phyloP scores from a whole-genome alignment of 768 basidiomycete species.

The Rubroboletus pulcherrimus region DNA sequence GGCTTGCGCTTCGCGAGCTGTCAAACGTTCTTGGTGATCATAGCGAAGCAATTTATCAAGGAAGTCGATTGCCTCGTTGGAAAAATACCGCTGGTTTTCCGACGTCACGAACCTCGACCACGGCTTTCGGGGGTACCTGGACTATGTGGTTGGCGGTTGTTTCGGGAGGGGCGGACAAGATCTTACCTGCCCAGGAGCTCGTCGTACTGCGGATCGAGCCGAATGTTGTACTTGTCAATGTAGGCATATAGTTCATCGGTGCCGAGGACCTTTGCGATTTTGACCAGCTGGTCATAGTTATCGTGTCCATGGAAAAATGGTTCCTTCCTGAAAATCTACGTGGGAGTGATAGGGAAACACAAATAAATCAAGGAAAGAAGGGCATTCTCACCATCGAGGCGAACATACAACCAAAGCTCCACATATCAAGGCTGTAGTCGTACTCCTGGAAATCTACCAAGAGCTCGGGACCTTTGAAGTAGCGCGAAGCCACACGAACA shows the following conservation, averaged over 20 bases:
- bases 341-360: neutral
- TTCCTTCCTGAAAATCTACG: slow-evolving; percentile 96
- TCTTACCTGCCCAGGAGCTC: slow-evolving; percentile 82
- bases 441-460: slow-evolving; percentile 98
- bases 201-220: slow-evolving; percentile 93
- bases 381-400: slow-evolving; percentile 81
- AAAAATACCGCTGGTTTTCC: slow-evolving; percentile 94
- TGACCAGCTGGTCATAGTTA: slow-evolving; percentile 97
- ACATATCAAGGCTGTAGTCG: slow-evolving; percentile 97
- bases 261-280: slow-evolving; percentile 95
- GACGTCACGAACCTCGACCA: slow-evolving; percentile 96
- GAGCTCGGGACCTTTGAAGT: slow-evolving; percentile 97
- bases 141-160: slow-evolving; percentile 1
- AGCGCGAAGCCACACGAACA: slow-evolving; percentile 93
- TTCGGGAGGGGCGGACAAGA: slow-evolving; percentile 1
- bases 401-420: slow-evolving; percentile 99
- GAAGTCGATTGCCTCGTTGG: slow-evolving; percentile 95
- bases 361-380: neutral
- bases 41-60: slow-evolving; percentile 93
- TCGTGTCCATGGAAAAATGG: slow-evolving; percentile 99
- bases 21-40: slow-evolving; percentile 95
- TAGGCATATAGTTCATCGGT: slow-evolving; percentile 94
- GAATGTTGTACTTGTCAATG: slow-evolving; percentile 93
- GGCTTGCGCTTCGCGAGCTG: slow-evolving; percentile 87
- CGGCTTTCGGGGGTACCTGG: slow-evolving; percentile 86